Base-by-base conservation (phyloP, 768 basidiomycete genomes). In the Hypsizygus marmoreus region DNA sequence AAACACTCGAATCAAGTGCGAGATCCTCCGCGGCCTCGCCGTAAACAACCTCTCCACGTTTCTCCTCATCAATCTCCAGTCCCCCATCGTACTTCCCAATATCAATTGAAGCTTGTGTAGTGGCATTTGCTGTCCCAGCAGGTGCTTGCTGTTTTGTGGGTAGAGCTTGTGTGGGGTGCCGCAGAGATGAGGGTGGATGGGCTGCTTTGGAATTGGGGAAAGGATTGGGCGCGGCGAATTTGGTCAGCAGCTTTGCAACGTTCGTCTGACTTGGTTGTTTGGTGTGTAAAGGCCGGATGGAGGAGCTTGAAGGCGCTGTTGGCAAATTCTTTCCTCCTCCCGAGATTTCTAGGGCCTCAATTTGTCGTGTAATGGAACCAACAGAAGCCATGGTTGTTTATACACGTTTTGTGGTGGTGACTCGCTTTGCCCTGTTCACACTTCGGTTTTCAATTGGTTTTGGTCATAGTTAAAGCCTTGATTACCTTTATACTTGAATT, bases 31-130 rank as follows among this genome's bases (percentile, higher is more conserved):
- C 92, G 2, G 89, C 86, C 50, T 91, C 85, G 1, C 88, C 90
- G 29, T 76, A 80, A 1, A 91, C 81, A 16, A 69, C 70, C 57
- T 86, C 81, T n/a, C 87, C 87, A 49, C 85, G 73, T 53, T 84
- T 88, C 60, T 87, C 86, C 40, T 89, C 84, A 53, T 97, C 95
- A 25, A 81, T 70, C 68, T 97, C 95, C n/a, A 97, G 79, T 2
- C 95, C 94, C n/a, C 94, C 95, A 53, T 99, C 95, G 64, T 99
- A 99, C 35, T 72, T 77, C 22, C 95, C 95, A 25, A 97, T 91
- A 58, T 92, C 91, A 30, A 91, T 65, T 8, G 63, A 49, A 5
- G 65, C 49, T 33, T 70, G 69, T 19, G 67, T 59, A 14, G 53
- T 58, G 22, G 54, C 25, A 24, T 25, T 37, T 6, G 56, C 38